phyloP scores from a whole-genome alignment of 345 rosid genomes.

The Linum usitatissimum region DNA sequence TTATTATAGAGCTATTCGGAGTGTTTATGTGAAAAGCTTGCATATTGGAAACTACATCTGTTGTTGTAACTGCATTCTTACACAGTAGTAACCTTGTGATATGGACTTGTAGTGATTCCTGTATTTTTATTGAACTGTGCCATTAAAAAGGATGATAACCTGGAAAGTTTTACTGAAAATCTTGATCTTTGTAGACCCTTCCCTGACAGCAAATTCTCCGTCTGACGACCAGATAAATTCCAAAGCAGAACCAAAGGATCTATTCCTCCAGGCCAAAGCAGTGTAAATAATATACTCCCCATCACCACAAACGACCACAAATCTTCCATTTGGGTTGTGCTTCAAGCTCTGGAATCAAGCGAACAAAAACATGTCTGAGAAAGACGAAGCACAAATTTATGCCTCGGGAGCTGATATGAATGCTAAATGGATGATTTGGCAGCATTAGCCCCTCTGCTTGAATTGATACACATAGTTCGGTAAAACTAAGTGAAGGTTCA shows the following conservation, averaged over 20 bases:
- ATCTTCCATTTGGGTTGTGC: constrained; percentile 98
- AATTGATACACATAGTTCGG: too few species aligned
- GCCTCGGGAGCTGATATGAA: background rate
- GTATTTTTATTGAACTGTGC: background rate
- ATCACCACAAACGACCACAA: constrained; percentile 97
- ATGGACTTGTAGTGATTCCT: background rate
- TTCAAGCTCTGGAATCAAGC: constrained; percentile 58
- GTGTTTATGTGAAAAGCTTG: too few species aligned
- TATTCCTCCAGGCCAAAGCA: constrained; percentile 98
- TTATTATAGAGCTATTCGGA: too few species aligned
- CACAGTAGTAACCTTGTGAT: background rate
- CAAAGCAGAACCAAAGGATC: constrained; percentile 96
- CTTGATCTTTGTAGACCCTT: constrained; percentile 88
- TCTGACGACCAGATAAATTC: constrained; percentile 97
- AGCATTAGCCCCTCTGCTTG: background rate
- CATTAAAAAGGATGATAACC: constrained; percentile 32
- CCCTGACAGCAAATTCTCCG: constrained; percentile 97
- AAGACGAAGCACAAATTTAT: background rate
- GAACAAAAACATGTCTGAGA: background rate
- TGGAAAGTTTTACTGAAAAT: constrained; percentile 87
- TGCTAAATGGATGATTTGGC: background rate
- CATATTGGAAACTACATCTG: background rate
- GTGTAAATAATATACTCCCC: constrained; percentile 97
- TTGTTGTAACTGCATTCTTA: background rate
- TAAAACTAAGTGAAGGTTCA: background rate